phyloP scores from a whole-genome alignment of 1,284 basidiomycete species.

The Sporisorium exsertum region DNA sequence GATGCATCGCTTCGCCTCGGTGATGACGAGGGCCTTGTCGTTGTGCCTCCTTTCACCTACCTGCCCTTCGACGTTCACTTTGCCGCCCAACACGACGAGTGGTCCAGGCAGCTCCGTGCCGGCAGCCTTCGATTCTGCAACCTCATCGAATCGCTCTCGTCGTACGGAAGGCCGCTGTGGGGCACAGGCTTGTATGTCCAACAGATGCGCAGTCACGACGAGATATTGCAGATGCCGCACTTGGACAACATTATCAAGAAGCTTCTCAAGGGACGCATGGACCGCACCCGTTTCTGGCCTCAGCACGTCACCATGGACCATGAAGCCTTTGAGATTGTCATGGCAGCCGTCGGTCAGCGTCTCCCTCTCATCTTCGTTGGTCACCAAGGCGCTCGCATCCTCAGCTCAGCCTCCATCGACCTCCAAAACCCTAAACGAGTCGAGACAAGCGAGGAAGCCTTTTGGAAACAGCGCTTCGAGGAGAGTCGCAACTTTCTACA shows the following conservation, averaged over 20 bases:
- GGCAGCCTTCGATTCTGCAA: not conserved
- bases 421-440: not conserved
- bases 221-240: no score
- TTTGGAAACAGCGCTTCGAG: not conserved
- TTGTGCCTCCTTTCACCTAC: conserved; percentile 10
- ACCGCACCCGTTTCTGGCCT: not conserved
- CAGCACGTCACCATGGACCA: not conserved
- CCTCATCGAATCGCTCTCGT: not conserved
- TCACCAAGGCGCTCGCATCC: not conserved
- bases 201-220: no score
- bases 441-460: no score
- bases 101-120: not conserved
- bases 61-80: conserved; percentile 12
- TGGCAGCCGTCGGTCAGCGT: conserved; percentile 8
- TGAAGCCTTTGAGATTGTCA: not conserved
- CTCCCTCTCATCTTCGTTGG: conserved; percentile 6
- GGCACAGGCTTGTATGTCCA: not conserved
- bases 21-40: conserved; percentile 5
- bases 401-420: conserved; percentile 1
- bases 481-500: not conserved
- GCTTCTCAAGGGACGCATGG: not conserved
- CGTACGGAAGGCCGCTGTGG: not conserved
- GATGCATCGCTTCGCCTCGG: no score
- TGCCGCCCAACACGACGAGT: not conserved
- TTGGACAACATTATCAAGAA: not conserved